A percentile compares a stretch with the other conserved stretches of the same genome.
Evolutionary conservation across 2,329 filamentous ascomycete species (phyloP).

Genomic region (Nakataea oryzae): DNA sequence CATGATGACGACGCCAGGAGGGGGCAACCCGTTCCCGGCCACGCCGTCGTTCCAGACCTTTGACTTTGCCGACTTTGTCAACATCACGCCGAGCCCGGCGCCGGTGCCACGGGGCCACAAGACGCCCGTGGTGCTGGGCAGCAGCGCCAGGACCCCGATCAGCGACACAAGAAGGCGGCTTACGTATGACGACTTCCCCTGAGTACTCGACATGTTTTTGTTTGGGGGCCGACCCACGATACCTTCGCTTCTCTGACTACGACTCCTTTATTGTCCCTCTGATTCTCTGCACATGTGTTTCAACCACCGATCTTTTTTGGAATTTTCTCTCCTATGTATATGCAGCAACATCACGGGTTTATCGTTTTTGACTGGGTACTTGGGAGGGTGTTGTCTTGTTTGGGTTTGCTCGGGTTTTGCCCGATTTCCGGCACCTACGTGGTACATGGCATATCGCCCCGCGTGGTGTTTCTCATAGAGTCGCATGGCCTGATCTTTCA

Average conservation of each 20-base stretch:
- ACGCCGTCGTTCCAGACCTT: constrained; percentile 70
- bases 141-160: constrained; percentile 40
- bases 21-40: constrained; percentile 56
- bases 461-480: neutral
- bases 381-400: neutral
- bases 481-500: neutral
- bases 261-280: neutral
- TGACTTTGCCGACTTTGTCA: constrained; percentile 95
- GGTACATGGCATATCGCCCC: neutral
- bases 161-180: constrained; percentile 65
- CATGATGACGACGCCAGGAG: constrained; percentile 80
- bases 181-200: constrained; percentile 59
- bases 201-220: neutral
- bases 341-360: neutral
- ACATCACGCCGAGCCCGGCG: constrained; percentile 91
- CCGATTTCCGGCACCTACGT: too few species aligned
- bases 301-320: too few species aligned
- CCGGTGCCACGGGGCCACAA: constrained; percentile 76
- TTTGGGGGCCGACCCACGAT: constrained; percentile 3
- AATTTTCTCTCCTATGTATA: constrained; percentile 1
- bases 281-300: neutral
- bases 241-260: neutral
- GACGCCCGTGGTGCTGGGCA: constrained; percentile 49
- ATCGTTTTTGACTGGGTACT: neutral
- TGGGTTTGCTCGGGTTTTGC: neutral